Percentiles rank a stretch among this genome's conserved stretches.
Evolutionary conservation across 352 stramenopile genomes (phyloP).

Genomic region (Globisporangium abappressorium): DNA sequence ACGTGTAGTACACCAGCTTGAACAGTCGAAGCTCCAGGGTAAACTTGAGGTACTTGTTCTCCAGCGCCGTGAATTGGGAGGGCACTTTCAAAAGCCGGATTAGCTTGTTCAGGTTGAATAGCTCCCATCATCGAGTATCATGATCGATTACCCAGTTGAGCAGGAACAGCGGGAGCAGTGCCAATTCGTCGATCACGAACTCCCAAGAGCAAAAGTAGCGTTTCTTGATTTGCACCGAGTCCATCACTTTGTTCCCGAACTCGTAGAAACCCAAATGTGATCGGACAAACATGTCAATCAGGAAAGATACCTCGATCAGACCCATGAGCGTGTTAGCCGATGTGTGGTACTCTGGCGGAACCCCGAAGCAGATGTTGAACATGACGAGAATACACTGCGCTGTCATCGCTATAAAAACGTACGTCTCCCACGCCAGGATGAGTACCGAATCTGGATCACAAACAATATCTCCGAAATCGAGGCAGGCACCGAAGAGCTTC

Average conservation of each 20-base stretch:
- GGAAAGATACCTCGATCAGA: slow-evolving; percentile 45
- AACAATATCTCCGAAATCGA: slow-evolving; percentile 13
- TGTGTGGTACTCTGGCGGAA: slow-evolving; percentile 9
- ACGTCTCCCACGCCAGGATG: slow-evolving; percentile 60
- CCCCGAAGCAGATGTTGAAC: slow-evolving; percentile 47
- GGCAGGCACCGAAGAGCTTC: slow-evolving; percentile 5
- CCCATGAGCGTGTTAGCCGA: slow-evolving; percentile 27
- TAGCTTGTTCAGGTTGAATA: slow-evolving; percentile 72
- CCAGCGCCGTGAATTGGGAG: slow-evolving; percentile 41
- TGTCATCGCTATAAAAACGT: slow-evolving; percentile 52
- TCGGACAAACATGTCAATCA: slow-evolving; percentile 53
- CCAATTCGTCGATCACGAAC: slow-evolving; percentile 46
- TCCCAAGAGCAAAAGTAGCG: slow-evolving; percentile 45
- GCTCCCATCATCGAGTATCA: slow-evolving; percentile 21
- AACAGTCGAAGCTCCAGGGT: slow-evolving; percentile 61
- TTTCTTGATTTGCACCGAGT: slow-evolving; percentile 29
- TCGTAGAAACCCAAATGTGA: slow-evolving; percentile 55
- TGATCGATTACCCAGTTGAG: slow-evolving; percentile 34
- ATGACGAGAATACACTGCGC: slow-evolving; percentile 42
- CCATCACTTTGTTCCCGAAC: slow-evolving; percentile 75
- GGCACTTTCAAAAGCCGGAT: slow-evolving; percentile 56
- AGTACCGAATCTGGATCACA: slow-evolving; percentile 53
- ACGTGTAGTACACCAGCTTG: slow-evolving; percentile 78
- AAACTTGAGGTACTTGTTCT: slow-evolving; percentile 63
- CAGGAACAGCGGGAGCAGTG: slow-evolving; percentile 47